phyloP scores from a whole-genome alignment of 2,329 filamentous ascomycete species.

The Paecilomyces formosus region DNA sequence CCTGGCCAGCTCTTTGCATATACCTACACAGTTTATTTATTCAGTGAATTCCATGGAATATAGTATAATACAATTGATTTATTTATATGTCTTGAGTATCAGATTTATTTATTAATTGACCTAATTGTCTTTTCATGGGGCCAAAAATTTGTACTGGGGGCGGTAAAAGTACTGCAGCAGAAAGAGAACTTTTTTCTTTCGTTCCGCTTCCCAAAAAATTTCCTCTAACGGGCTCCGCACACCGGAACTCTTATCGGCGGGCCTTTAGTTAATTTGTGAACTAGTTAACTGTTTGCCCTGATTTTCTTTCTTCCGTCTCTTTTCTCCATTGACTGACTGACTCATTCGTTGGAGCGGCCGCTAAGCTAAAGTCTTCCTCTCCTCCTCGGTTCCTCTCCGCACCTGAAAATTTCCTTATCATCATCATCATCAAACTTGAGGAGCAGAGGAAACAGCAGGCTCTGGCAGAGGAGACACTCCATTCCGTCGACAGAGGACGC shows the following conservation, averaged over 20 bases:
- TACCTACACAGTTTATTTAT: background rate
- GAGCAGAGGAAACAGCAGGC: background rate
- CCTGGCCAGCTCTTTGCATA: too few relatives aligned
- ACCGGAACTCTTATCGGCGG: constrained; percentile 22
- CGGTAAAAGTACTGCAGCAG: background rate
- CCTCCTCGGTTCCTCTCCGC: constrained; percentile 1
- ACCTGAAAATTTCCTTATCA: background rate
- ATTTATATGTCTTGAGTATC: too few relatives aligned
- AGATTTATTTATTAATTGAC: too few relatives aligned
- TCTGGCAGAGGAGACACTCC: background rate
- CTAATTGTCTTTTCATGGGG: too few relatives aligned
- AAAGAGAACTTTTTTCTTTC: background rate
- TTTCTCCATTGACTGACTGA: background rate
- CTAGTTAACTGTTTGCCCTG: constrained; percentile 3
- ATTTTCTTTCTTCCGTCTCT: constrained; percentile 6
- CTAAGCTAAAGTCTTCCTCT: background rate
- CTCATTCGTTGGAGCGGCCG: background rate
- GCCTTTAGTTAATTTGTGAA: too few relatives aligned
- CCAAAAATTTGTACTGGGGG: too few relatives aligned
- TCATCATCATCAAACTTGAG: background rate
- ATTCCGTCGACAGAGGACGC: background rate
- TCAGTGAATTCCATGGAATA: background rate
- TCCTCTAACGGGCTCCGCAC: constrained; percentile 13
- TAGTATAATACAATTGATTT: too few relatives aligned
- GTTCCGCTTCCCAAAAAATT: constrained; percentile 2